A percentile compares a stretch with the other conserved stretches of the same genome.
phyloP scores from a whole-genome alignment of 169 alveolate species.

The Cryptosporidium ryanae region DNA sequence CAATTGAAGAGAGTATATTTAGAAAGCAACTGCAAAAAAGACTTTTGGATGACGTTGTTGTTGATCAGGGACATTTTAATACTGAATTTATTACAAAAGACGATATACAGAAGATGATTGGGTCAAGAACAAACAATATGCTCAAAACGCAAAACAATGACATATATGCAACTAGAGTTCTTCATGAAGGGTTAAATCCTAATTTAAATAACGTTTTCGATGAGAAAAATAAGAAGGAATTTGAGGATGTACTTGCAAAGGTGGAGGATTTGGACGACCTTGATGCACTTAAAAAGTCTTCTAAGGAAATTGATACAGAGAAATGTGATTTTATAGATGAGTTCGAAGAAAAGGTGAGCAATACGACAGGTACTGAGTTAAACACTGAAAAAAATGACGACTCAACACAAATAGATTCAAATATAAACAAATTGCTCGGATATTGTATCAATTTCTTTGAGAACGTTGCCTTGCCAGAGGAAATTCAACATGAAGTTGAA shows the following conservation, averaged over 20 bases:
- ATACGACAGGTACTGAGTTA: not conserved
- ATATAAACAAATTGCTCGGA: slow-evolving; percentile 5
- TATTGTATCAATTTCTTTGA: slow-evolving; percentile 55
- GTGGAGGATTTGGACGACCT: slow-evolving; percentile 89
- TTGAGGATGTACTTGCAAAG: slow-evolving; percentile 86
- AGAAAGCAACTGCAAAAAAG: slow-evolving; percentile 96
- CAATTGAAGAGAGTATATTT: slow-evolving; percentile 98
- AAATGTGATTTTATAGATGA: slow-evolving; percentile 82
- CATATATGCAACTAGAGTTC: slow-evolving; percentile 78
- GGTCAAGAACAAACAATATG: slow-evolving; percentile 61
- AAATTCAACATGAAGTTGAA: slow-evolving; percentile 56
- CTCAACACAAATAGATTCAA: not conserved
- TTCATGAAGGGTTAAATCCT: slow-evolving; percentile 76
- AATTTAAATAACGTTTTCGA: slow-evolving; percentile 7
- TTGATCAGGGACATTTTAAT: slow-evolving; percentile 95
- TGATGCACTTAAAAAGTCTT: slow-evolving; percentile 81
- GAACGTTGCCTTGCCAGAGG: slow-evolving; percentile 45
- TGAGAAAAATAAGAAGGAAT: slow-evolving; percentile 78
- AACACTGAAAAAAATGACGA: not conserved
- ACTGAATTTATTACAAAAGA: slow-evolving; percentile 51
- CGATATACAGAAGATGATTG: slow-evolving; percentile 70
- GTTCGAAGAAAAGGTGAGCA: slow-evolving; percentile 66
- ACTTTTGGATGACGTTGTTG: slow-evolving; percentile 95
- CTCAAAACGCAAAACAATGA: slow-evolving; percentile 74
- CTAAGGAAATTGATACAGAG: slow-evolving; percentile 79